phyloP scores from a whole-genome alignment of 2,329 filamentous ascomycete species.

The Aspergillus japonicus region DNA sequence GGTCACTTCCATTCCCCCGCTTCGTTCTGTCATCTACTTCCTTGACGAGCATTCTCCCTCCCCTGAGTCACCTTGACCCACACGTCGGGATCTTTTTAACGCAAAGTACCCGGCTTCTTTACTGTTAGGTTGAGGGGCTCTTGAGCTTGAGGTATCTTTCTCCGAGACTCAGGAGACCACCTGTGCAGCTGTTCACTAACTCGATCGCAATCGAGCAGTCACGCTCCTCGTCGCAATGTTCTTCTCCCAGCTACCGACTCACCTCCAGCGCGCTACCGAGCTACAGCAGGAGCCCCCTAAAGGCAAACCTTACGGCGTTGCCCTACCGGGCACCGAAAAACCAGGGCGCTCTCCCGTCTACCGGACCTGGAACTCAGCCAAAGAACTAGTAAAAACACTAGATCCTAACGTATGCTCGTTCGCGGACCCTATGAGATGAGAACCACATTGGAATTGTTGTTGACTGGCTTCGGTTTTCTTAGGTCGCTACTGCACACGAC shows the following conservation, averaged over 20 bases:
- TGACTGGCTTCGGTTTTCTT: neutral
- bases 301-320: slow-evolving; percentile 74
- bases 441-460: neutral
- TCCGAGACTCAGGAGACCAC: neutral
- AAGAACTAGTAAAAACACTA: slow-evolving; percentile 69
- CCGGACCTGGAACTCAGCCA: slow-evolving; percentile 74
- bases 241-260: slow-evolving; percentile 34
- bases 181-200: neutral
- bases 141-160: neutral
- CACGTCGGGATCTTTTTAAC: too few relatives aligned
- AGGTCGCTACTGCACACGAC: slow-evolving; percentile 71
- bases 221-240: slow-evolving; percentile 31
- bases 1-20: too few relatives aligned
- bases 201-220: neutral
- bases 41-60: too few relatives aligned
- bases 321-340: slow-evolving; percentile 71
- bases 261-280: slow-evolving; percentile 46
- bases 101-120: too few relatives aligned
- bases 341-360: slow-evolving; percentile 75
- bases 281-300: slow-evolving; percentile 65
- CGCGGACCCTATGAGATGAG: neutral
- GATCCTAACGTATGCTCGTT: slow-evolving; percentile 60
- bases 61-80: too few relatives aligned
- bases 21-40: too few relatives aligned
- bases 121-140: neutral